Percentiles rank a stretch among this genome's conserved stretches.
Evolutionary conservation across 192 early-diverging fungal species (phyloP).

Genomic region (Lunasporangiospora selenospora): DNA sequence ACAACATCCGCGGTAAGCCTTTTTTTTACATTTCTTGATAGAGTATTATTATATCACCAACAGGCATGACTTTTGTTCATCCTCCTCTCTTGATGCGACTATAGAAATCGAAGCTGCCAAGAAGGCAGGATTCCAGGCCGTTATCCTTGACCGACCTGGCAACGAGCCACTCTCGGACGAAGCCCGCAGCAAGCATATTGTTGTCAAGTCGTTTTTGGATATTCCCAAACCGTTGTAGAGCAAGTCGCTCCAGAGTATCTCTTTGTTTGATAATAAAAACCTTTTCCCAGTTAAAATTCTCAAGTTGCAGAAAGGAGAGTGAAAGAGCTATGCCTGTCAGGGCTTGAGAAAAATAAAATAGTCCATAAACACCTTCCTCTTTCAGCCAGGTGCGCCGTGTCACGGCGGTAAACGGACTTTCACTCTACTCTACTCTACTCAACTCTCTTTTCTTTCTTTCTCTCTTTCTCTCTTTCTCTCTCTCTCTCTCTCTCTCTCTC

Average conservation of each 20-base stretch:
- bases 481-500: neutral
- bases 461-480: constrained; percentile 1
- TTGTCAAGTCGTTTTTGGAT: constrained; percentile 39
- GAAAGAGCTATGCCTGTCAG: too few relatives aligned
- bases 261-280: neutral
- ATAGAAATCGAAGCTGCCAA: constrained; percentile 82
- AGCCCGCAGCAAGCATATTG: constrained; percentile 13
- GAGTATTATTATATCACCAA: too few relatives aligned
- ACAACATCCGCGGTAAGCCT: constrained; percentile 77
- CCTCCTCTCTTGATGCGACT: neutral
- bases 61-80: neutral
- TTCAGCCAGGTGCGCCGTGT: neutral
- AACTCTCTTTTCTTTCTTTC: neutral
- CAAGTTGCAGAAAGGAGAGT: too few relatives aligned
- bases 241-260: neutral
- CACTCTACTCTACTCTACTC: neutral
- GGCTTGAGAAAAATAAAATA: neutral
- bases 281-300: neutral
- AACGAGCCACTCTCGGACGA: constrained; percentile 63
- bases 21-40: too few relatives aligned
- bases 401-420: constrained; percentile 2
- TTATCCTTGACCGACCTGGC: constrained; percentile 77
- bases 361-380: neutral
- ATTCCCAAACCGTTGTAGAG: constrained; percentile 24
- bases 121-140: constrained; percentile 69